Evolutionary conservation across 371 early-diverging fungal species (phyloP).

Genomic region (Circinella minor): DNA sequence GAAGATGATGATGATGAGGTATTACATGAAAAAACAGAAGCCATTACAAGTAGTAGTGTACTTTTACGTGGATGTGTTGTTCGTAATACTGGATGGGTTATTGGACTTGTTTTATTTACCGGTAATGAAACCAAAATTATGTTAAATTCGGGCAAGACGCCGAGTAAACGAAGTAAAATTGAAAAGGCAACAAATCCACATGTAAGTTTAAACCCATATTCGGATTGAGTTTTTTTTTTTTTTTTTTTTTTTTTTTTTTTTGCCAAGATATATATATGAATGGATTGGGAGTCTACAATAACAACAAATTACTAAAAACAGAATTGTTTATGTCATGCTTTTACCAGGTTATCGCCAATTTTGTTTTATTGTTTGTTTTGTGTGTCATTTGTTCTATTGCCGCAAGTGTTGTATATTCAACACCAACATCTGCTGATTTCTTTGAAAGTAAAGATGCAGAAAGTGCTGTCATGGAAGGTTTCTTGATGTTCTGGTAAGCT

Average conservation of each 20-base stretch:
- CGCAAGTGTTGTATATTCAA: slow-evolving; percentile 52
- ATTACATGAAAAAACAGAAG: slow-evolving; percentile 62
- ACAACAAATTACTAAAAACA: neutral
- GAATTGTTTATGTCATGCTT: neutral
- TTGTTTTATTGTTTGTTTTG: slow-evolving; percentile 50
- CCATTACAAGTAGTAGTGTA: slow-evolving; percentile 82
- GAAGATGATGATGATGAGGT: slow-evolving; percentile 34
- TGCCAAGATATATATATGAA: neutral
- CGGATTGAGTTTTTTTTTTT: too few relatives aligned
- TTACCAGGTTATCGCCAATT: slow-evolving; percentile 52
- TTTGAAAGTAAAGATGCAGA: slow-evolving; percentile 48
- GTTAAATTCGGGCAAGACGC: slow-evolving; percentile 89
- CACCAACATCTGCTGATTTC: slow-evolving; percentile 30
- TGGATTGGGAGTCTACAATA: neutral
- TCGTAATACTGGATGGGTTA: slow-evolving; percentile 90
- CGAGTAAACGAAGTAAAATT: slow-evolving; percentile 93
- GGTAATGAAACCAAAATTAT: slow-evolving; percentile 92
- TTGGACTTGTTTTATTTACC: slow-evolving; percentile 84
- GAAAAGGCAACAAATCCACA: slow-evolving; percentile 96
- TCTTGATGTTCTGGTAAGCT: slow-evolving; percentile 52
- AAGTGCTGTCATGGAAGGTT: slow-evolving; percentile 52
- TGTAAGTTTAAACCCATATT: slow-evolving; percentile 44
- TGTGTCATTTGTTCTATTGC: slow-evolving; percentile 74
- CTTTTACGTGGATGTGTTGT: slow-evolving; percentile 92
- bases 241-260: too few relatives aligned